phyloP scores from a whole-genome alignment of 2,329 filamentous ascomycete species.

The Xylaria sp. region DNA sequence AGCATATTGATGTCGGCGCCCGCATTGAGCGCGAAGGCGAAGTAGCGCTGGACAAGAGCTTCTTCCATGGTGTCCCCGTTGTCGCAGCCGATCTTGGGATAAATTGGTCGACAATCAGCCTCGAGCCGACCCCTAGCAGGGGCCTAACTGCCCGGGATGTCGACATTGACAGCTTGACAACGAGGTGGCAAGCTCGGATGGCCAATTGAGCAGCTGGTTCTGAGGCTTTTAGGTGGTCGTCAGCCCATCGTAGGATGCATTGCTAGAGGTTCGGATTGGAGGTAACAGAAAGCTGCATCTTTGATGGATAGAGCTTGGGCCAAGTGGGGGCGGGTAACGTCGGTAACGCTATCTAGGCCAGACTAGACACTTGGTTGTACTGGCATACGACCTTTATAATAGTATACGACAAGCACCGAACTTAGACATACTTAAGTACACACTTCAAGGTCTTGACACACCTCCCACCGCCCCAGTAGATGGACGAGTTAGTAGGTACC shows the following conservation, averaged over 20 bases:
- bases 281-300: background rate
- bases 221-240: background rate
- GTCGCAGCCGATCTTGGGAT: constrained; percentile 27
- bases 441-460: too few species aligned
- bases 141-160: constrained; percentile 37
- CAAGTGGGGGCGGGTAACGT: constrained; percentile 1
- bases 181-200: background rate
- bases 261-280: background rate
- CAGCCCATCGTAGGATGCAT: background rate
- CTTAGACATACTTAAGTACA: too few species aligned
- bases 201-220: constrained; percentile 5
- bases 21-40: constrained; percentile 11
- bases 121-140: constrained; percentile 37
- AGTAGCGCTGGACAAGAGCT: constrained; percentile 29
- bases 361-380: too few species aligned
- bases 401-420: too few species aligned
- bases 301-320: constrained; percentile 16
- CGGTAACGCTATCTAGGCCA: too few species aligned
- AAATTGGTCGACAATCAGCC: constrained; percentile 38
- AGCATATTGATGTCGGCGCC: constrained; percentile 35
- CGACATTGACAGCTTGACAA: constrained; percentile 34
- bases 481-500: too few species aligned
- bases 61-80: constrained; percentile 17
- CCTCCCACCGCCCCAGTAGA: too few species aligned
- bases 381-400: too few species aligned